Percentiles rank a stretch among this genome's conserved stretches.
Evolutionary conservation across 176 grass and related monocot genomes (phyloP).

Genomic region (Cymbopogon citratus): DNA sequence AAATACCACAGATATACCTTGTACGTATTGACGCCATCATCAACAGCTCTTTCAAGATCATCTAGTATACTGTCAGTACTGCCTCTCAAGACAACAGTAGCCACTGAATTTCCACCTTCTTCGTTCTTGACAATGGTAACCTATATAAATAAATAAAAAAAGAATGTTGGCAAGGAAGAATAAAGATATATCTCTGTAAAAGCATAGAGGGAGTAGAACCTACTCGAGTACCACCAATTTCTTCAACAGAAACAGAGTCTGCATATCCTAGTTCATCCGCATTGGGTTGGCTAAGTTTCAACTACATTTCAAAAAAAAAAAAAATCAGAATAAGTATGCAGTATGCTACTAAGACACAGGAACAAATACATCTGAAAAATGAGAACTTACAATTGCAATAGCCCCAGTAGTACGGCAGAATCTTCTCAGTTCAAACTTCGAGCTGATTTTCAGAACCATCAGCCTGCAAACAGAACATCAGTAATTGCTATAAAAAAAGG

Average conservation of each 20-base stretch:
- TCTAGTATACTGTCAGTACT: conserved; percentile 96
- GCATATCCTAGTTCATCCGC: conserved; percentile 79
- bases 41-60: conserved; percentile 93
- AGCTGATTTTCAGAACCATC: conserved; percentile 91
- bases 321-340: background rate
- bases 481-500: background rate
- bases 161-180: background rate
- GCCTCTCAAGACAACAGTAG: conserved; percentile 79
- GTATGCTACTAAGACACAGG: background rate
- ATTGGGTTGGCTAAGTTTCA: conserved; percentile 83
- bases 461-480: conserved; percentile 53
- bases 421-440: conserved; percentile 89
- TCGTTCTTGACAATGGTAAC: conserved; percentile 86
- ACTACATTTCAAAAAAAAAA: conserved; percentile 38
- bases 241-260: conserved; percentile 82
- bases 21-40: conserved; percentile 95
- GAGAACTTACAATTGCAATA: conserved; percentile 67
- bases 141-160: conserved; percentile 37
- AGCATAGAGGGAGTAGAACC: conserved; percentile 4
- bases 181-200: background rate
- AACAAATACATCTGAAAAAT: conserved; percentile 9
- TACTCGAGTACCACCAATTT: conserved; percentile 81
- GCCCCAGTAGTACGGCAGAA: conserved; percentile 89
- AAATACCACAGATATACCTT: conserved; percentile 44
- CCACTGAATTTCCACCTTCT: conserved; percentile 75